Evolutionary conservation across 2,329 filamentous ascomycete genomes (phyloP), one percentile per base, ranked within the genome.

Genomic region (Aspergillus amoenus): DNA sequence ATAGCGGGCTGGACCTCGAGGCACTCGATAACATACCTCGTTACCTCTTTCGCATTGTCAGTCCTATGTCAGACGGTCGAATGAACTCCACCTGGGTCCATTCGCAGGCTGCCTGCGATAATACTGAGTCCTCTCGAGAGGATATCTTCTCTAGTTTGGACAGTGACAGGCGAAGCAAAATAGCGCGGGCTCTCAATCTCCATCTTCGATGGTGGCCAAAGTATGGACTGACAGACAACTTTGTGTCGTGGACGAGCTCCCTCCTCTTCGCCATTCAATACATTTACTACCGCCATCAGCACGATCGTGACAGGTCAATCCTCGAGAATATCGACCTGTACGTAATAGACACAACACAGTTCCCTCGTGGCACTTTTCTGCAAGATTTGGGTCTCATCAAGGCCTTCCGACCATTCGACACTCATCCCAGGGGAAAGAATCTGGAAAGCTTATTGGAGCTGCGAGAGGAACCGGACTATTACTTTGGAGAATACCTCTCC

Each of bases 191-290:
- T 3, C 42, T 45, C 1, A 27, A 45, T n/a, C 4, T 6, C 5
- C 42, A 45, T 27, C 21, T 45, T 27, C 21, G 21, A 13, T 45
- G 42, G 42, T 54, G 53, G 56, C 39, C 17, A 53, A 53, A 55
- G 4, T n/a, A 56, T 17, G n/a, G n/a, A n/a, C n/a, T n/a, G n/a
- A n/a, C n/a, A n/a, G 61, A 61, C 45, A 61, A 61, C 24, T 61
- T 61, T 39, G 59, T 63, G 12, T 60, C 59, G 4, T 63, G 56
- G 59, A 61, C 61, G 7, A 63, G 57, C 51, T 63, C 61, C 3
- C 50, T 61, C 18, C 54, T 60, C 13, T 60, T 61, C 45, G 59
- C 59, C 5, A 46, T 63, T 30, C 54, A 60, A 42, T 65, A 60
- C 52, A 65, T 65, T 49, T 65, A 62, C 44, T 64, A 64, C 39